Conservation (phyloP, 1,284 basidiomycete genomes). For the Leccinum pseudoinsigne region DNA sequence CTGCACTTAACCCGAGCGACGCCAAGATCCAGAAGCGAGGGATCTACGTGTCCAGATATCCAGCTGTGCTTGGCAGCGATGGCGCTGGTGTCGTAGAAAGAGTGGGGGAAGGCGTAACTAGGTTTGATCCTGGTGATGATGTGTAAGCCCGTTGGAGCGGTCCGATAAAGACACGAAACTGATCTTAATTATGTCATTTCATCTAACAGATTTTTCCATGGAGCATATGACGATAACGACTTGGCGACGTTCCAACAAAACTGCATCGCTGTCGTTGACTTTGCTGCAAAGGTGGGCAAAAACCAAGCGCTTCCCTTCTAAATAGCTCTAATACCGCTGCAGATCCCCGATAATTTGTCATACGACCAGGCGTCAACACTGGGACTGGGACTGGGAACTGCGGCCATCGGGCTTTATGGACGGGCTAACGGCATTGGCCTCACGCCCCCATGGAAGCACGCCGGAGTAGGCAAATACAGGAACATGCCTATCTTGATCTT, state of each 20-base stretch:
- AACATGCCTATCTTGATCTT: slow-evolving; percentile 44
- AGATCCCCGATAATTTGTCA: slow-evolving; percentile 36
- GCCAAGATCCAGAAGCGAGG: slow-evolving; percentile 37
- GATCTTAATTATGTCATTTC: slow-evolving; percentile 20
- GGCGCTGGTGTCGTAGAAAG: slow-evolving; percentile 55
- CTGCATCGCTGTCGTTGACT: slow-evolving; percentile 39
- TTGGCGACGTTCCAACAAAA: slow-evolving; percentile 53
- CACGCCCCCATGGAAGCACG: slow-evolving; percentile 34
- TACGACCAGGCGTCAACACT: slow-evolving; percentile 34
- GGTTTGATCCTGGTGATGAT: slow-evolving; percentile 54
- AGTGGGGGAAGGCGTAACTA: slow-evolving; percentile 51
- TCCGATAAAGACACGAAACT: slow-evolving; percentile 14
- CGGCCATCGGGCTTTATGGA: slow-evolving; percentile 35
- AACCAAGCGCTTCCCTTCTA: background rate
- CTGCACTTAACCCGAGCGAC: slow-evolving; percentile 45
- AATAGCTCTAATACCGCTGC: slow-evolving; percentile 10
- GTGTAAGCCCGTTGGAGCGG: slow-evolving; percentile 41
- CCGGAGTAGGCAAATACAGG: slow-evolving; percentile 36
- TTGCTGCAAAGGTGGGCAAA: slow-evolving; percentile 42
- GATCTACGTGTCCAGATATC: slow-evolving; percentile 36
- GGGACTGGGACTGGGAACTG: slow-evolving; percentile 31
- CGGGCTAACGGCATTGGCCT: slow-evolving; percentile 34
- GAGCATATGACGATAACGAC: slow-evolving; percentile 37
- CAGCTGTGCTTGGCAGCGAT: slow-evolving; percentile 56
- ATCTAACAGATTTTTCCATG: slow-evolving; percentile 42